These are phyloP conservation scores for Tarenaya hassleriana DNA, from an alignment of 345 rosid genomes.

Conservation along the genomic window DNA sequence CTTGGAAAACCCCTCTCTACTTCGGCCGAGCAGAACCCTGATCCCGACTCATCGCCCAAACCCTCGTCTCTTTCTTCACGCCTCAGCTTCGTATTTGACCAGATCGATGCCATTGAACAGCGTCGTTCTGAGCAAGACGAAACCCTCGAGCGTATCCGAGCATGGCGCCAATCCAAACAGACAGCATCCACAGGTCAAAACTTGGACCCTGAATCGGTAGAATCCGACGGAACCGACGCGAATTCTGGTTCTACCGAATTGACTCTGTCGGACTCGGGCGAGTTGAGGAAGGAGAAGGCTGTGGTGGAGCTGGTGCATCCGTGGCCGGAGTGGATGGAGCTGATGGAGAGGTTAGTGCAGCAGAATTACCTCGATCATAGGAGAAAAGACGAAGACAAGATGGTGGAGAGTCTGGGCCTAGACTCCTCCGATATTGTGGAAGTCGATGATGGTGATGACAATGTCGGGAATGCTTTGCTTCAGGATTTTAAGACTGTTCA, in stretches of 20 bases:
- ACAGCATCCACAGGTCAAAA: conserved; percentile 9
- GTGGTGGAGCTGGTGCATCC: conserved; percentile 77
- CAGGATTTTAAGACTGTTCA: conserved; percentile 72
- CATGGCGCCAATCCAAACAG: conserved; percentile 78
- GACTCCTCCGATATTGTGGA: conserved; percentile 30
- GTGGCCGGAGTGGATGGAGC: conserved; percentile 97
- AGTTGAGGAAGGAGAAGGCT: conserved; percentile 26
- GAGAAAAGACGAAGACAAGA: conserved; percentile 60
- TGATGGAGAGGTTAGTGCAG: conserved; percentile 75
- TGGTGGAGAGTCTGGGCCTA: conserved; percentile 53
- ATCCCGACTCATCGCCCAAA: conserved; percentile 31
- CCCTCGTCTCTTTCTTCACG: conserved; percentile 84
- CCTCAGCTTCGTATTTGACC: conserved; percentile 85
- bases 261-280: conserved; percentile 10
- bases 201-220: conserved; percentile 1
- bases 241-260: conserved; percentile 9
- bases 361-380: conserved; percentile 90
- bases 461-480: conserved; percentile 44
- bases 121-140: conserved; percentile 54
- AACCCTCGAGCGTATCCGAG: conserved; percentile 79
- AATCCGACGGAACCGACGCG: neutral
- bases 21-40: conserved; percentile 21
- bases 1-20: conserved; percentile 25
- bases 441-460: conserved; percentile 21
- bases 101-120: conserved; percentile 76